Percentiles rank a stretch among this genome's conserved stretches.
Evolutionary conservation across 2,329 filamentous ascomycete species (phyloP).

Genomic region (Calonectria pseudoreteaudii): DNA sequence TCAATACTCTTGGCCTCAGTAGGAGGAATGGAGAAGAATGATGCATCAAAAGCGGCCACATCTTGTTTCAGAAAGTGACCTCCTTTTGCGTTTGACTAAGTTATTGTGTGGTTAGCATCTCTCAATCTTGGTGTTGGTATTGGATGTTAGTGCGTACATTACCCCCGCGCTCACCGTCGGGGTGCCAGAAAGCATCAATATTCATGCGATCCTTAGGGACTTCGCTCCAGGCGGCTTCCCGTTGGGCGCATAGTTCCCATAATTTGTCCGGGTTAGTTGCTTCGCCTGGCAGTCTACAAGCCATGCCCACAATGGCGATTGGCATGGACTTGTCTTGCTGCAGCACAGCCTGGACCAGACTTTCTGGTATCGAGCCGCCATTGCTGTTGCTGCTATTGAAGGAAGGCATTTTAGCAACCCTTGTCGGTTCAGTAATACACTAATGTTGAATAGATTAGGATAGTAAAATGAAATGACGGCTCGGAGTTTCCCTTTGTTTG

Average conservation of each 20-base stretch:
- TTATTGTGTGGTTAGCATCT: background rate
- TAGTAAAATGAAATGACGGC: too few relatives aligned
- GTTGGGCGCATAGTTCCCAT: conserved; percentile 8
- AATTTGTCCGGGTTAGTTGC: conserved; percentile 7
- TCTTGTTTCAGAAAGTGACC: conserved; percentile 17
- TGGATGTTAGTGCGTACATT: background rate
- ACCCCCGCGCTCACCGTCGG: conserved; percentile 15
- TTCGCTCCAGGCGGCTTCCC: background rate
- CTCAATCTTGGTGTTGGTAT: too few relatives aligned
- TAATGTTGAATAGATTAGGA: too few relatives aligned
- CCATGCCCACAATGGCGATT: conserved; percentile 14
- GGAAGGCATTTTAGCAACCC: background rate
- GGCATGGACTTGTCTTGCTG: conserved; percentile 7
- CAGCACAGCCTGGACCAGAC: background rate
- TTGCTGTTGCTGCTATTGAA: background rate
- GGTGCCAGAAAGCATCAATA: conserved; percentile 18
- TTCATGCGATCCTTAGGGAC: conserved; percentile 9
- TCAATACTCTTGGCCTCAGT: conserved; percentile 38
- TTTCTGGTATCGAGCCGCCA: background rate
- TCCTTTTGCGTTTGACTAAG: conserved; percentile 6
- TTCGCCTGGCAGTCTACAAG: conserved; percentile 1
- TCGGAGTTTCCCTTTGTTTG: too few relatives aligned
- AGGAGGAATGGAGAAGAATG: conserved; percentile 38
- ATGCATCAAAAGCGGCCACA: conserved; percentile 23
- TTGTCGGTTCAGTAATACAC: too few relatives aligned